Base-by-base conservation (phyloP, 2,329 filamentous ascomycete species). In the Pyrenophora teres region DNA sequence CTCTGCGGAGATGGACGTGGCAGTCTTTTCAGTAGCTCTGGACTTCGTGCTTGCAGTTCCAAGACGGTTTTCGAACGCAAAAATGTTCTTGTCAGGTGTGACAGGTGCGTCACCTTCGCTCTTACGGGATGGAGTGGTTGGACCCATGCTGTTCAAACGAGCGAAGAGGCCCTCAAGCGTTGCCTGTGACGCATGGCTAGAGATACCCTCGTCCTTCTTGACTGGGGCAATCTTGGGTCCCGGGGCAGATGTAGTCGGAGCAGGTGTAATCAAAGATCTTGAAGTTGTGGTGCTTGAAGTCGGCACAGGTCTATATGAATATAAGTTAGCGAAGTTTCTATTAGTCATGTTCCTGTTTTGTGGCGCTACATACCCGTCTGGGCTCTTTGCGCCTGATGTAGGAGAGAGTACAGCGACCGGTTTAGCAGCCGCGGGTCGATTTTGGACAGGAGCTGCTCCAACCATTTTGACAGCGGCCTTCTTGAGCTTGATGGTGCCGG, bases 401-500 rank as follows among this genome's bases (percentile, higher is more conserved):
- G 54, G 43, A 4, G 50, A 37, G 2, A 49, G 25, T 30, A 38
- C n/a, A 16, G 13, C 36, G 23, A 42, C 13, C 2, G 49, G 30
- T n/a, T 38, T 30, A 13, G 44, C 40, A n/a, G 36, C 6, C 35
- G 38, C 30, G n/a, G 45, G 10, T 23, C 27, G n/a, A 10, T 27
- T 12, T 25, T 25, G 23, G 16, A 16, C 6, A 30, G 27, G 38
- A 30, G 63, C 60, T 27, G 59, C 47, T 13, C 62, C 36, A 6
- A 67, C 63, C 1, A 71, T 59, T 53, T 65, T 68, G 46, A 70
- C 64, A 0, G 63, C 57, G 1, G 52, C 48, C 52, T 69, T 72
- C 53, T 70, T 70, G n/a, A 70, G 52, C 43, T 57, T 67, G 32
- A 70, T 38, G 4, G 40, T 56, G 18, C 56, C 47, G 0, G 52